Conservation (phyloP, 768 basidiomycete species). For the Amanita jacksonii region DNA sequence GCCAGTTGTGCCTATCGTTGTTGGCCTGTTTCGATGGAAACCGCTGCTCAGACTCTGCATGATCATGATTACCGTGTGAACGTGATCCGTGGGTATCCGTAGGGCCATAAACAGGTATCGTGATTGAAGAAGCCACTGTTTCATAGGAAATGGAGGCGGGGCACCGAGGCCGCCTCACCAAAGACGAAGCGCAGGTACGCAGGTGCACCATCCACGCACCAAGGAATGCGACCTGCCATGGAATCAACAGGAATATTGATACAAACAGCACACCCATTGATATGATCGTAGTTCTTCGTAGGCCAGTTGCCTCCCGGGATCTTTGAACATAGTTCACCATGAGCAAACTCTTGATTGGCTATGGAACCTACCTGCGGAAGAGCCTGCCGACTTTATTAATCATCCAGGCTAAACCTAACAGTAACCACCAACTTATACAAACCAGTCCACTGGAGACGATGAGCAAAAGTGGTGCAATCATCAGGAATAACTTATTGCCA, state of each 20-base stretch:
- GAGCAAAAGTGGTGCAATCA: conserved; percentile 47
- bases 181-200: conserved; percentile 45
- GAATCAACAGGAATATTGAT: conserved; percentile 69
- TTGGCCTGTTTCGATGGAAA: conserved; percentile 14
- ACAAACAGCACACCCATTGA: conserved; percentile 54
- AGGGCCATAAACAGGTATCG: background rate
- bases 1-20: conserved; percentile 42
- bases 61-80: conserved; percentile 2
- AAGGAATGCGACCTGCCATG: conserved; percentile 88
- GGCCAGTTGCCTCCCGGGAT: conserved; percentile 21
- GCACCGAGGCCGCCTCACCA: conserved; percentile 15
- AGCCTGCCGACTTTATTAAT: conserved; percentile 23
- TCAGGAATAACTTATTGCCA: conserved; percentile 37
- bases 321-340: conserved; percentile 12
- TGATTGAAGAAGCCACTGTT: conserved; percentile 7
- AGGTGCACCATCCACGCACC: conserved; percentile 78
- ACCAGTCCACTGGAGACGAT: conserved; percentile 60
- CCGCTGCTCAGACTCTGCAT: conserved; percentile 5
- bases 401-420: conserved; percentile 40
- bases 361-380: conserved; percentile 27
- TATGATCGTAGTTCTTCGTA: conserved; percentile 37
- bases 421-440: conserved; percentile 44
- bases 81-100: background rate
- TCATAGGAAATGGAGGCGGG: conserved; percentile 7
- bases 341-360: background rate